phyloP scores from a whole-genome alignment of 1,139 yeast species.

The Geotrichum siamense region DNA sequence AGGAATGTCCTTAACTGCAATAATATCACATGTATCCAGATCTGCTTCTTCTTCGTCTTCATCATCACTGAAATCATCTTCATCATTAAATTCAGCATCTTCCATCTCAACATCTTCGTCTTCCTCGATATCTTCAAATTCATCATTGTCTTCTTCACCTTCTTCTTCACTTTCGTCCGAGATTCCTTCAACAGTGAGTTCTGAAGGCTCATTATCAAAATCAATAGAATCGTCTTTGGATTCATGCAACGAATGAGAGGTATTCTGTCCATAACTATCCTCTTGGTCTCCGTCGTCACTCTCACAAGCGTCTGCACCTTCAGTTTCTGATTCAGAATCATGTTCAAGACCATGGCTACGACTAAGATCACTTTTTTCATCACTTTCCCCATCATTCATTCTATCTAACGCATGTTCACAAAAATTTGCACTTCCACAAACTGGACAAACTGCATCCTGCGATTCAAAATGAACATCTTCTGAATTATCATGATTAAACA shows the following conservation, averaged over 20 bases:
- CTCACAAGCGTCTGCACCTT: slow-evolving; percentile 1
- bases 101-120: slow-evolving; percentile 29
- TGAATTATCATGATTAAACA: slow-evolving; percentile 64
- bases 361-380: slow-evolving; percentile 17
- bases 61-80: slow-evolving; percentile 26
- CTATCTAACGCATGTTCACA: slow-evolving; percentile 32
- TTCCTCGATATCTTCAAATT: slow-evolving; percentile 34
- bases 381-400: slow-evolving; percentile 10
- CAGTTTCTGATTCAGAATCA: slow-evolving; percentile 1
- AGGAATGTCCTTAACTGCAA: slow-evolving; percentile 39
- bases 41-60: slow-evolving; percentile 35
- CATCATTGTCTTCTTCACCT: slow-evolving; percentile 16
- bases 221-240: slow-evolving; percentile 21
- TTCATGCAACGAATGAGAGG: slow-evolving; percentile 5
- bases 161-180: slow-evolving; percentile 23
- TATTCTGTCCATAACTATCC: slow-evolving; percentile 1
- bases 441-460: slow-evolving; percentile 58
- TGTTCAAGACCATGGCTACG: too few species aligned
- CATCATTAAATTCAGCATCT: slow-evolving; percentile 23
- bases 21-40: slow-evolving; percentile 36
- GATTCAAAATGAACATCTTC: slow-evolving; percentile 69
- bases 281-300: slow-evolving; percentile 8
- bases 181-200: slow-evolving; percentile 23
- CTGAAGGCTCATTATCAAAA: slow-evolving; percentile 14
- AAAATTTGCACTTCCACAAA: slow-evolving; percentile 56